phyloP scores from a whole-genome alignment of 805 yeast species.

The Vanderwaltozyma polyspora region DNA sequence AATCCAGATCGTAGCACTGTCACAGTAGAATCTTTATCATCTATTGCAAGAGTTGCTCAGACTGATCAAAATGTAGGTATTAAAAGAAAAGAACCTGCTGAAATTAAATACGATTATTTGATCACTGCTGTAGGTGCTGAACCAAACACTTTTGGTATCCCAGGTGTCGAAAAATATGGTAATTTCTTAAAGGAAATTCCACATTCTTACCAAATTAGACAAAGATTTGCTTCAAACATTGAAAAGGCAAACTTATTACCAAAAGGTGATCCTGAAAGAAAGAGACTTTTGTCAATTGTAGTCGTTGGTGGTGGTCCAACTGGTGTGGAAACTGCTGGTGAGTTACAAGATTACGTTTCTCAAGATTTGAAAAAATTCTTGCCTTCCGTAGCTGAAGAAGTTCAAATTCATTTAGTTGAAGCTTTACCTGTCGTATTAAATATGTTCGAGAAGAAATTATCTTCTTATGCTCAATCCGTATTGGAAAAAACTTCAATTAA shows the following conservation, averaged over 20 bases:
- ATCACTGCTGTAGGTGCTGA: conserved; percentile 90
- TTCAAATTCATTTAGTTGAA: conserved; percentile 77
- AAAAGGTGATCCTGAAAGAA: conserved; percentile 67
- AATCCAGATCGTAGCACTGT: conserved; percentile 66
- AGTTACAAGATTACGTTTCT: conserved; percentile 85
- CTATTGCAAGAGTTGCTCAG: conserved; percentile 21
- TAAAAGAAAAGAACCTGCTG: conserved; percentile 31
- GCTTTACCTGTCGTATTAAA: conserved; percentile 79
- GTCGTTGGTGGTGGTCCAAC: conserved; percentile 98
- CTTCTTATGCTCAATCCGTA: conserved; percentile 34
- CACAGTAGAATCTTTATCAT: conserved; percentile 40
- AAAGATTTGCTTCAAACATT: conserved; percentile 70
- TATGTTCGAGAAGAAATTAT: conserved; percentile 35
- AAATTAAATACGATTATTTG: conserved; percentile 65
- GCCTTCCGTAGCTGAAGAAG: conserved; percentile 77
- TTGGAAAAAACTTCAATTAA: conserved; percentile 47
- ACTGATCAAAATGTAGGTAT: conserved; percentile 28
- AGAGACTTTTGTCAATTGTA: conserved; percentile 72
- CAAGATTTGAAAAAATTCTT: conserved; percentile 82
- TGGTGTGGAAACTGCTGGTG: conserved; percentile 96
- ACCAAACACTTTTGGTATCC: conserved; percentile 87
- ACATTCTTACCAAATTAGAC: conserved; percentile 74
- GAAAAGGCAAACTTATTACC: conserved; percentile 84
- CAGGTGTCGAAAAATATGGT: conserved; percentile 80
- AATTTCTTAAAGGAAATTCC: conserved; percentile 81